Base-by-base conservation (phyloP, 805 yeast genomes). In the Blastobotrys peoriensis region DNA sequence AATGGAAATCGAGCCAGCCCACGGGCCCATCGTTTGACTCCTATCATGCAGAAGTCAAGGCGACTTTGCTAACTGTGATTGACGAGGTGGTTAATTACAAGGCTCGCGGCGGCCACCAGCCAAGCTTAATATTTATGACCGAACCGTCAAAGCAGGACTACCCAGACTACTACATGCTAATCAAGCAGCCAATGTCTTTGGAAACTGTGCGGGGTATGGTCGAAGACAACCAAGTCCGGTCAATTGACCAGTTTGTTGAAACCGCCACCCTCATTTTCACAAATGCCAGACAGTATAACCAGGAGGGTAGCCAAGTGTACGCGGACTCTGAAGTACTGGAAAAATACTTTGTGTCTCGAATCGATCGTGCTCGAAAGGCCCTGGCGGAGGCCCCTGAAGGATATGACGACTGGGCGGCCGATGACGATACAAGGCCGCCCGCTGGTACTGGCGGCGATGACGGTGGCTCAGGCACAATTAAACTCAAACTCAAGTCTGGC, bases 201-300 rank as follows among this genome's bases (percentile, higher is more conserved):
- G 73, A 71, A 41, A 70, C 76, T 25, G 75, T 91, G 8, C 66
- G 72, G 48, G 65, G 65, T 17, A 74, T 74, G 40, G 58, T 88
- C 36, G 74, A 74, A 15, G 63, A 62, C 15, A 76, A 78, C 19
- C 70, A 74, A 23, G 76, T 77, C 47, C 68, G 71, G 2, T 73
- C 75, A 33, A 71, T 86, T 46, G 75, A 73, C 30, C 77, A 71
- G 40, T 84, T 87, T 56, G 65, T 74, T 45, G 72, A 70, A 17
- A 83, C 81, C 41, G 69, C 83, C 4, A 65, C 69, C 22, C 66
- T 81, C 42, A 80, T 91, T 10, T 88, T 89, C 66, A 58, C 70
- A 37, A 93, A 93, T 63, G 95, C 97, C 1, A 78, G 79, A 58
- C 61, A 73, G 1, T 91, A 80, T 64, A 91, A 89, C 62, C 83